Percentiles rank a stretch among this genome's conserved stretches.
phyloP scores from a whole-genome alignment of 495 filamentous ascomycete genomes.

The Apiosordaria backusii region DNA sequence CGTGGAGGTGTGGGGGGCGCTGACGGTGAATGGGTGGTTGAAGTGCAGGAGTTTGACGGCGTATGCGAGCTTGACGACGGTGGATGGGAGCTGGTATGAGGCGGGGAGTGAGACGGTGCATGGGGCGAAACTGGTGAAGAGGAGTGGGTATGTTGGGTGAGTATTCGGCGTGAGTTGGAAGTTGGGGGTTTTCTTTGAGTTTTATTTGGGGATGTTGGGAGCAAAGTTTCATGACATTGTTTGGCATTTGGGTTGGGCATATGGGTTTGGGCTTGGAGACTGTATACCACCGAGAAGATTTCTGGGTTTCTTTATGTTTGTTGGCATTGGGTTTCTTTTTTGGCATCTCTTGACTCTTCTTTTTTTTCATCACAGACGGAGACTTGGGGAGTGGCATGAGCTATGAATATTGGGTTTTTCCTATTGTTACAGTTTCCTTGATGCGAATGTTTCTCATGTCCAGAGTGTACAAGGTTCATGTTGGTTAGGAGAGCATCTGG shows the following conservation, averaged over 20 bases:
- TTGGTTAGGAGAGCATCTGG: background rate
- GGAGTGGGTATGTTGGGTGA: conserved; percentile 28
- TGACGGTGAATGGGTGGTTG: conserved; percentile 39
- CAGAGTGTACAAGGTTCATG: background rate
- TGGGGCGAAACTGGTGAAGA: conserved; percentile 35
- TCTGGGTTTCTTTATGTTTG: background rate
- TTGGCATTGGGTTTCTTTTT: background rate
- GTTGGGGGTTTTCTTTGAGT: conserved; percentile 2
- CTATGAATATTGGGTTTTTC: background rate
- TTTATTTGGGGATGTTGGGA: background rate
- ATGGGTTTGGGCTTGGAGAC: background rate
- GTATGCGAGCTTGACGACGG: conserved; percentile 38
- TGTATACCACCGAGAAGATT: background rate
- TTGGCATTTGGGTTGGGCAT: background rate
- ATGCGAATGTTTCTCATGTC: background rate
- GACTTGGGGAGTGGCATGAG: background rate
- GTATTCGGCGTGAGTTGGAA: conserved; percentile 4
- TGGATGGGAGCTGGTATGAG: conserved; percentile 38
- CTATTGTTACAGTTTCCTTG: background rate
- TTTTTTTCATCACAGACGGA: background rate
- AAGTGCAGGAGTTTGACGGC: conserved; percentile 37
- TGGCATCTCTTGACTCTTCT: background rate
- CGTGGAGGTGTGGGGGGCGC: conserved; percentile 38
- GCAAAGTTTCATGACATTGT: background rate
- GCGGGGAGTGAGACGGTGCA: conserved; percentile 34